Conservation (phyloP, 371 early-diverging fungal species). For the Syncephalastrum racemosum region DNA sequence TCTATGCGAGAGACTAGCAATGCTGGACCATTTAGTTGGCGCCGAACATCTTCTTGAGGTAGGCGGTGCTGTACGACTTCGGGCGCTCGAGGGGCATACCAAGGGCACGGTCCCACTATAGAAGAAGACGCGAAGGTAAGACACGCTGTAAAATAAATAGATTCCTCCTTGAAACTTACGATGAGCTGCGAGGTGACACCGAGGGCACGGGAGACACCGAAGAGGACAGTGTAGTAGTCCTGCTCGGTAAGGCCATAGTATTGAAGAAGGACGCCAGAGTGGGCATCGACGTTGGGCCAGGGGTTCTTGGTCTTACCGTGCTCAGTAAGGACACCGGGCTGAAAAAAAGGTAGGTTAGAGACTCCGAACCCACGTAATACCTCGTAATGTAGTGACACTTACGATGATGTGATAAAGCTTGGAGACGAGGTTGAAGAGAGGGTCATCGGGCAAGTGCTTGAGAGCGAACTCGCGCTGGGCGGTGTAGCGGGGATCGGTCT, state of each 20-base stretch:
- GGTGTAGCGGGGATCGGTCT: slow-evolving; percentile 96
- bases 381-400: slow-evolving; percentile 19
- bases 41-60: slow-evolving; percentile 78
- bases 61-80: slow-evolving; percentile 89
- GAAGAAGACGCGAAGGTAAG: not conserved
- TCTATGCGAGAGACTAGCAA: too few species aligned
- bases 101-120: slow-evolving; percentile 89
- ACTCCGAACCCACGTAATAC: slow-evolving; percentile 6
- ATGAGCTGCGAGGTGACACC: slow-evolving; percentile 76
- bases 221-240: slow-evolving; percentile 98
- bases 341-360: slow-evolving; percentile 6
- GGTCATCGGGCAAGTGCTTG: slow-evolving; percentile 96
- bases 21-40: slow-evolving; percentile 37
- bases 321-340: slow-evolving; percentile 93
- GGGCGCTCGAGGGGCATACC: slow-evolving; percentile 96
- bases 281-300: slow-evolving; percentile 99
- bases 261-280: slow-evolving; percentile 96
- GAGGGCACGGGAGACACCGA: slow-evolving; percentile 97
- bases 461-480: slow-evolving; percentile 98
- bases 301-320: slow-evolving; percentile 99
- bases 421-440: slow-evolving; percentile 94
- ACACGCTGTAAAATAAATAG: too few species aligned
- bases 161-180: not conserved
- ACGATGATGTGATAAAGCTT: slow-evolving; percentile 93
- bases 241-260: slow-evolving; percentile 97